These are phyloP conservation scores for Erythrobasidium yunnanense DNA, from an alignment of 768 basidiomycete genomes.

Conservation along the genomic window DNA sequence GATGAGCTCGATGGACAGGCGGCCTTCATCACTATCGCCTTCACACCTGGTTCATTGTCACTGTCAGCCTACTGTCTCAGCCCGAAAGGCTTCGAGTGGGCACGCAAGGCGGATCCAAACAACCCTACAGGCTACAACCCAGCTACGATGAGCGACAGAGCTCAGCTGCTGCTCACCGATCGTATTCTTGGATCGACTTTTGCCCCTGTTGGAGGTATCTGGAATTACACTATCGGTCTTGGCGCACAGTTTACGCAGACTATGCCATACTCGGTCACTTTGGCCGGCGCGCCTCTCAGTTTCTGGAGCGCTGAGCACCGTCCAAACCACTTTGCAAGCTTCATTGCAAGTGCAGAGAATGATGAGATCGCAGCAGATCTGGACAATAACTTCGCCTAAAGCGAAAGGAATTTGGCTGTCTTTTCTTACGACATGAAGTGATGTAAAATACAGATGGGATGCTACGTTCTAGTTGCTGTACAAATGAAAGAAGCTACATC, in stretches of 20 bases:
- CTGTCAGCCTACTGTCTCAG: conserved; percentile 82
- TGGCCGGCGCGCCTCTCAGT: conserved; percentile 31
- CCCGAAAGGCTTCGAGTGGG: conserved; percentile 94
- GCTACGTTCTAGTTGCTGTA: not conserved
- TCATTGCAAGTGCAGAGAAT: conserved; percentile 32
- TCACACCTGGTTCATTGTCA: conserved; percentile 95
- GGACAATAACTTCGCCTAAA: conserved; percentile 31
- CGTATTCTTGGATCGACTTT: conserved; percentile 91
- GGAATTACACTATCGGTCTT: conserved; percentile 55
- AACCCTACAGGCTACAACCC: conserved; percentile 84
- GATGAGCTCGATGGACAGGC: conserved; percentile 79
- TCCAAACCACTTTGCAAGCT: conserved; percentile 32
- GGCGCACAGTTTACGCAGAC: conserved; percentile 32
- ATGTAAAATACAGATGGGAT: not conserved
- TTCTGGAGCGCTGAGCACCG: conserved; percentile 37
- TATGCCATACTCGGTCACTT: conserved; percentile 36
- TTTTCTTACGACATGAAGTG: no score
- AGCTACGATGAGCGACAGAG: conserved; percentile 86
- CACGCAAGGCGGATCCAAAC: conserved; percentile 79
- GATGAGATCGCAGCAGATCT: conserved; percentile 29
- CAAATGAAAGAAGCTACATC: no score
- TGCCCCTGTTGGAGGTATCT: conserved; percentile 81
- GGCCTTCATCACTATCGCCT: conserved; percentile 85
- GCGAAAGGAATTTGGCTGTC: not conserved
- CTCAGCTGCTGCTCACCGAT: conserved; percentile 77